Conservation (phyloP, 805 yeast species). For the Cyberlindnera euphorbiae region DNA sequence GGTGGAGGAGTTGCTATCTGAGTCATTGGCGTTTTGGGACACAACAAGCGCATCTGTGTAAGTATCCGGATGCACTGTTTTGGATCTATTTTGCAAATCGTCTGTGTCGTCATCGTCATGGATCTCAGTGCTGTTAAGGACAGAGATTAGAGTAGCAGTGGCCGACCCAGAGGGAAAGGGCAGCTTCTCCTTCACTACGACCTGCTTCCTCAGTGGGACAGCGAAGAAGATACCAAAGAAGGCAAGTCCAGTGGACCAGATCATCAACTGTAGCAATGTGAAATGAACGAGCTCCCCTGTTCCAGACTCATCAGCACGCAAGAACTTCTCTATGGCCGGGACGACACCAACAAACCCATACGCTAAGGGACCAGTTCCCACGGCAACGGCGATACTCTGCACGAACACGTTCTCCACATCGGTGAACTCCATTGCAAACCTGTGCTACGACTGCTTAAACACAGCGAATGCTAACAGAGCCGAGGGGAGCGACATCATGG, state of each 20-base stretch:
- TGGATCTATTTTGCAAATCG: too few species aligned
- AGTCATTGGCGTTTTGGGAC: conserved; percentile 10
- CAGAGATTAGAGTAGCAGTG: conserved; percentile 72
- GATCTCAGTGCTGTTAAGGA: conserved; percentile 79
- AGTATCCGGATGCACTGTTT: too few species aligned
- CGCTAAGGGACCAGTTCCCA: conserved; percentile 95
- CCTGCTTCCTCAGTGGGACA: conserved; percentile 79
- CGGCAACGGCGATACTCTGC: conserved; percentile 92
- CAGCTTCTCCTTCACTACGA: conserved; percentile 79
- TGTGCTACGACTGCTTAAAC: conserved; percentile 51
- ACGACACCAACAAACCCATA: conserved; percentile 93
- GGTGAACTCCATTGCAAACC: conserved; percentile 45
- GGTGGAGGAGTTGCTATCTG: conserved; percentile 5
- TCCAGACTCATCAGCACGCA: conserved; percentile 77
- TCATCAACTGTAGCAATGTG: conserved; percentile 47
- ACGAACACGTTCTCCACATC: conserved; percentile 94
- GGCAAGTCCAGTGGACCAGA: conserved; percentile 86
- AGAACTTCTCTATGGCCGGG: conserved; percentile 90
- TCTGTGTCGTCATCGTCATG: conserved; percentile 14
- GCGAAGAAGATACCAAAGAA: conserved; percentile 96
- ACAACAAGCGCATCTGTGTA: neutral
- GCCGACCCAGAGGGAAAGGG: conserved; percentile 96
- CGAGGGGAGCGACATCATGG: conserved; percentile 97
- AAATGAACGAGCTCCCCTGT: conserved; percentile 34
- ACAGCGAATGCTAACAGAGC: conserved; percentile 83